A percentile compares a stretch with the other conserved stretches of the same genome.
These are phyloP conservation scores for Colletotrichum sp. DNA, from an alignment of 2,329 filamentous ascomycete species.

Conservation along the genomic window DNA sequence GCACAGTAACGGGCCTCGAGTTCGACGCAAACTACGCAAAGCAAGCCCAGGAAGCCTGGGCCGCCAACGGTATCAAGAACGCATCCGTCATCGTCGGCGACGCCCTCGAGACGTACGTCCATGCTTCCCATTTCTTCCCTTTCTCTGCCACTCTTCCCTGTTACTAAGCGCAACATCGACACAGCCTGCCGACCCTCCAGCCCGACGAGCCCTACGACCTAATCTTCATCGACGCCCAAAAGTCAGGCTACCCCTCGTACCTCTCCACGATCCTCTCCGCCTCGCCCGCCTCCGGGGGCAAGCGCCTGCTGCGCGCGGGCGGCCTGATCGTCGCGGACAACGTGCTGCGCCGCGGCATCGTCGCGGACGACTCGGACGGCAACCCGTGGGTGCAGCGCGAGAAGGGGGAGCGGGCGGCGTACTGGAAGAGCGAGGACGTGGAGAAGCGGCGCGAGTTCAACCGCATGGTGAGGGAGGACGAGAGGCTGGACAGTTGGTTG, in stretches of 20 bases:
- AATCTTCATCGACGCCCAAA: slow-evolving; percentile 60
- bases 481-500: slow-evolving; percentile 44
- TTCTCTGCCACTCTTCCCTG: not conserved
- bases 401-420: slow-evolving; percentile 16
- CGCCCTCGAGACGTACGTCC: slow-evolving; percentile 48
- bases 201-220: slow-evolving; percentile 52
- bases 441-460: slow-evolving; percentile 24
- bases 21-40: slow-evolving; percentile 47
- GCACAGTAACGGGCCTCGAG: slow-evolving; percentile 51
- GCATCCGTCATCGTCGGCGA: slow-evolving; percentile 52
- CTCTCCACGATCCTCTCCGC: slow-evolving; percentile 47
- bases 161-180: not conserved
- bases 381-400: slow-evolving; percentile 19
- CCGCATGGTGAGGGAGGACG: slow-evolving; percentile 24
- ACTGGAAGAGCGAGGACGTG: slow-evolving; percentile 23
- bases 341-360: slow-evolving; percentile 51
- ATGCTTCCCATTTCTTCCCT: not conserved
- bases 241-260: slow-evolving; percentile 55
- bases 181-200: slow-evolving; percentile 36
- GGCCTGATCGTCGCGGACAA: slow-evolving; percentile 62
- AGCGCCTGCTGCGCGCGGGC: slow-evolving; percentile 50
- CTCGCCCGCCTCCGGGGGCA: slow-evolving; percentile 40
- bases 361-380: slow-evolving; percentile 39
- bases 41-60: slow-evolving; percentile 42
- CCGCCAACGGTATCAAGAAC: slow-evolving; percentile 45